Evolutionary conservation across 75 land plant species (phyloP).

Genomic region (Picea sitchensis): DNA sequence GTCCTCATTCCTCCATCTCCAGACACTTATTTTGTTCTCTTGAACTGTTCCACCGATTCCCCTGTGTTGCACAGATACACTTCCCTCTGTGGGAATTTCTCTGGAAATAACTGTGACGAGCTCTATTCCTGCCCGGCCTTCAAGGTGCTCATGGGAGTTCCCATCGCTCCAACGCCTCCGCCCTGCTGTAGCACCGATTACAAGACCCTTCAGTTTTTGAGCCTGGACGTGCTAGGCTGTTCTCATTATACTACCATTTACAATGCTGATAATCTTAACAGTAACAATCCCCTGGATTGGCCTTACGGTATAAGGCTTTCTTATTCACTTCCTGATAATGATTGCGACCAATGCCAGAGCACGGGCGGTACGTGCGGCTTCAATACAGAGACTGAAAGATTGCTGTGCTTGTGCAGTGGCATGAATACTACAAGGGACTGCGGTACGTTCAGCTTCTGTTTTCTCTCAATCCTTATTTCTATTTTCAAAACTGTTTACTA

Average conservation of each 20-base stretch:
- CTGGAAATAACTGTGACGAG: background rate
- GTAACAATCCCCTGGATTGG: background rate
- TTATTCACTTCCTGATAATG: background rate
- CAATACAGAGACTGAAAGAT: too few species aligned
- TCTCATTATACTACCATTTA: conserved; percentile 7
- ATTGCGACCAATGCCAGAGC: background rate
- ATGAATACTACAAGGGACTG: too few species aligned
- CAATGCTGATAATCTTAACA: background rate
- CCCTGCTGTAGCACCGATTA: conserved; percentile 2
- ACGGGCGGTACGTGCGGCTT: too few species aligned
- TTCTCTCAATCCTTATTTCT: background rate
- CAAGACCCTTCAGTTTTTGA: background rate
- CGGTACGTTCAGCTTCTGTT: background rate
- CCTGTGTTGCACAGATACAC: background rate
- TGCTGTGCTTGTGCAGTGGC: too few species aligned
- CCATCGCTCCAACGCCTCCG: background rate
- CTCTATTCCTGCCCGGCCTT: conserved; percentile 7
- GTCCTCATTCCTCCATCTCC: conserved; percentile 1
- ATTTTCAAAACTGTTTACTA: background rate
- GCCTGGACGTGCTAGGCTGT: background rate
- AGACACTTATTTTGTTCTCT: background rate
- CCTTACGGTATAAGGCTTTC: conserved; percentile 1
- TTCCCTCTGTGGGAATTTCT: conserved; percentile 1
- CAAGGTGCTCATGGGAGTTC: background rate
- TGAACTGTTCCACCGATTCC: background rate